Conservation (phyloP, 768 basidiomycete species). For the Xerocomellus intermedius region DNA sequence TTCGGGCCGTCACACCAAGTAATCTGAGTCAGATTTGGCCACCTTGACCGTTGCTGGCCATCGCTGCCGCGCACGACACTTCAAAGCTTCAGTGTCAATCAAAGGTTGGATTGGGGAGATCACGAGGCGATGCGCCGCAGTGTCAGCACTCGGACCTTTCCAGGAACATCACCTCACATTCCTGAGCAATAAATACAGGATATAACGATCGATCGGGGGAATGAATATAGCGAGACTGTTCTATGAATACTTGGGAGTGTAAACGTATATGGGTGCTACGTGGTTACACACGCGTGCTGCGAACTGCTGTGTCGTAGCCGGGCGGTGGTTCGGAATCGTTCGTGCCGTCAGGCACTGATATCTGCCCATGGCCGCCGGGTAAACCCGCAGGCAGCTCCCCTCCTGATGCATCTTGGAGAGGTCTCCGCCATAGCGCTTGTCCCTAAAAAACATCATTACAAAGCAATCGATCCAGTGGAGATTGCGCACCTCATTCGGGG, state of each 20-base stretch:
- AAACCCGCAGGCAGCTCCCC: too few relatives aligned
- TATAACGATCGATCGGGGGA: not conserved
- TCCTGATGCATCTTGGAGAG: too few relatives aligned
- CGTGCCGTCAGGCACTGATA: not conserved
- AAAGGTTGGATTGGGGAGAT: not conserved
- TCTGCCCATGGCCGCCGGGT: not conserved
- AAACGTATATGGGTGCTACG: too few relatives aligned
- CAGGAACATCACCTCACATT: not conserved
- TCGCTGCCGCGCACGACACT: not conserved
- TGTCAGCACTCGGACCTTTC: not conserved
- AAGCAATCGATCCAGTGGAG: not conserved
- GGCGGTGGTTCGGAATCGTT: conserved; percentile 17
- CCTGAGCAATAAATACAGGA: not conserved
- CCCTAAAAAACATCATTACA: conserved; percentile 4
- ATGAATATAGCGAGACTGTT: not conserved
- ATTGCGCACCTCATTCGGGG: conserved; percentile 10
- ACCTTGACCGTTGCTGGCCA: too few relatives aligned
- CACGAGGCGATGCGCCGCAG: not conserved
- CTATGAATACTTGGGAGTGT: not conserved
- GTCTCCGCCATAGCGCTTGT: too few relatives aligned
- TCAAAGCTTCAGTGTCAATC: not conserved
- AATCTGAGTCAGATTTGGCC: too few relatives aligned
- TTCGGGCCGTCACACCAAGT: too few relatives aligned
- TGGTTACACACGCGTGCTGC: not conserved
- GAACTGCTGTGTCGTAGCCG: conserved; percentile 17